Percentiles rank a stretch among this genome's conserved stretches.
Conservation (phyloP, 495 filamentous ascomycete genomes). For the Pseudomonodictys pantanalensis region DNA sequence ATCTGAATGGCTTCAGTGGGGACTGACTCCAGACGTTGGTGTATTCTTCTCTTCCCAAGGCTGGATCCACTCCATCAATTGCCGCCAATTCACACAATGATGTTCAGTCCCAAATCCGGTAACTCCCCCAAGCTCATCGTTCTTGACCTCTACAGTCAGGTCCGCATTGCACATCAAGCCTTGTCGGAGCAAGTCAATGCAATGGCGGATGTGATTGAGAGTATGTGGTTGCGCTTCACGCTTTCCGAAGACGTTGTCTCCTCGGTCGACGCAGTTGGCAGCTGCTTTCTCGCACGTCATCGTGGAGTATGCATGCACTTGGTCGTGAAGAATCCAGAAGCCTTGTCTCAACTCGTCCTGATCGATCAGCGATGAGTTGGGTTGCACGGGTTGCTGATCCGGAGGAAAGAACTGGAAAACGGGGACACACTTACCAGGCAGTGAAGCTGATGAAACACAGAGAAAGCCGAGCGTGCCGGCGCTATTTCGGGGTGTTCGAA, state of each 20-base stretch:
- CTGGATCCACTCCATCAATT: not conserved
- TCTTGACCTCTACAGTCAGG: not conserved
- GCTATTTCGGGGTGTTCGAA: not conserved
- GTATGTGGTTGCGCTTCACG: not conserved
- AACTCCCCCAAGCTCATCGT: not conserved
- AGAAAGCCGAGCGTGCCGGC: not conserved
- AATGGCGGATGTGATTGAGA: not conserved
- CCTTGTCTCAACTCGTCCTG: not conserved
- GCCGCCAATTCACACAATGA: not conserved
- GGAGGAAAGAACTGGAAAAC: too few relatives aligned
- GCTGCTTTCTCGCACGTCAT: not conserved
- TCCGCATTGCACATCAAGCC: constrained; percentile 2
- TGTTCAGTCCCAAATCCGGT: not conserved
- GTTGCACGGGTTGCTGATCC: not conserved
- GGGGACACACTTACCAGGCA: not conserved
- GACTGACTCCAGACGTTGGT: too few relatives aligned
- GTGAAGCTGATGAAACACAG: constrained; percentile 3
- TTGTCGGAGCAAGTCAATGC: constrained; percentile 1
- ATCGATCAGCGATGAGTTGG: too few relatives aligned
- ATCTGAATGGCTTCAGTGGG: too few relatives aligned
- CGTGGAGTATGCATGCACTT: too few relatives aligned
- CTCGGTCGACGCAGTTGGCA: not conserved
- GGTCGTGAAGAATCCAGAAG: not conserved
- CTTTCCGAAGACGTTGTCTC: not conserved
- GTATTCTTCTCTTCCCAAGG: not conserved